Percentiles rank a stretch among this genome's conserved stretches.
These are phyloP conservation scores for Entomortierella beljakovae DNA, from an alignment of 192 early-diverging fungal genomes.

Conservation along the genomic window DNA sequence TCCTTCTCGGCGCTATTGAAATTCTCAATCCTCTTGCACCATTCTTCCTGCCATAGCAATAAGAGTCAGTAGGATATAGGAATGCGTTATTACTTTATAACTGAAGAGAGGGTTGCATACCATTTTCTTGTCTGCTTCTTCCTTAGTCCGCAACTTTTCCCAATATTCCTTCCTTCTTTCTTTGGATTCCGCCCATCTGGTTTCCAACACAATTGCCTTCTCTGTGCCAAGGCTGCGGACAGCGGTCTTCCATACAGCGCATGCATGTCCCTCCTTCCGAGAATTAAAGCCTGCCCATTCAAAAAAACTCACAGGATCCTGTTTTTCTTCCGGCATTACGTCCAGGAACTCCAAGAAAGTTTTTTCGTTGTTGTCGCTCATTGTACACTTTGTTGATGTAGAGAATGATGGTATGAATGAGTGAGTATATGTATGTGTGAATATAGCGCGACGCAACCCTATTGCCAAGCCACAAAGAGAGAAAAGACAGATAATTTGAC, in stretches of 20 bases:
- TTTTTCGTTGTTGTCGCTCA: conserved; percentile 23
- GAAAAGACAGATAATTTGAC: too few species aligned
- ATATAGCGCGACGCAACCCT: conserved; percentile 3
- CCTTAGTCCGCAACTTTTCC: conserved; percentile 30
- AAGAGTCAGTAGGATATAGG: conserved; percentile 11
- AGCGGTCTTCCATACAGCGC: conserved; percentile 35
- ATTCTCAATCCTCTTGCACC: conserved; percentile 23
- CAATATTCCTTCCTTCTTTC: conserved; percentile 28
- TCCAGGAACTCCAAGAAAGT: conserved; percentile 19
- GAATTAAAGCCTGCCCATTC: conserved; percentile 44
- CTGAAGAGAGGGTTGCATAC: neutral
- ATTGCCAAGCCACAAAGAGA: too few species aligned
- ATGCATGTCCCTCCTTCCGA: conserved; percentile 29
- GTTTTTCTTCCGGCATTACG: conserved; percentile 23
- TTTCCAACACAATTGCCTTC: conserved; percentile 30
- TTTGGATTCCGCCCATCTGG: conserved; percentile 30
- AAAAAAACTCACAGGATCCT: conserved; percentile 34
- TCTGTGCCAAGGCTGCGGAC: conserved; percentile 32
- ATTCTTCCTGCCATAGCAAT: conserved; percentile 24
- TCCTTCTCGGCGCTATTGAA: conserved; percentile 33
- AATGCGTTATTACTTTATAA: conserved; percentile 14
- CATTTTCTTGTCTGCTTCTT: conserved; percentile 38
- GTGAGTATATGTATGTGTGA: conserved; percentile 12
- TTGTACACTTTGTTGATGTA: conserved; percentile 8
- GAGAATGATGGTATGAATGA: too few species aligned